These are phyloP conservation scores for Zychaea mexicana DNA, from an alignment of 371 early-diverging fungal genomes.

Conservation along the genomic window DNA sequence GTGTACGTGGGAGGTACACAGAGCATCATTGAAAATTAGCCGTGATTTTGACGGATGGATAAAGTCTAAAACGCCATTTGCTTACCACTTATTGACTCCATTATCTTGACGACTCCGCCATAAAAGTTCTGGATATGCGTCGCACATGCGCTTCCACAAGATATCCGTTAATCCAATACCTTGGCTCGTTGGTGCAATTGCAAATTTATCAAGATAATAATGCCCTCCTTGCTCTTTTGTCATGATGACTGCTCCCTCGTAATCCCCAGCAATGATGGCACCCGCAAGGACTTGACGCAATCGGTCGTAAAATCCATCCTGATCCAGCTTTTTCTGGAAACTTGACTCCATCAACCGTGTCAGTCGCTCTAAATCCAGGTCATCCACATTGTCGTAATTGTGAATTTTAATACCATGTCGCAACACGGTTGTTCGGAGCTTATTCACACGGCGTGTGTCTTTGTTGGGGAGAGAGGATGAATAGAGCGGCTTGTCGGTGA, in stretches of 20 bases:
- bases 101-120: constrained; percentile 92
- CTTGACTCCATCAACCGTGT: constrained; percentile 72
- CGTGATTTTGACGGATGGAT: neutral
- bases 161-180: constrained; percentile 95
- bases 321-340: constrained; percentile 72
- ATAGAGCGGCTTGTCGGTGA: constrained; percentile 55
- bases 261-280: constrained; percentile 89
- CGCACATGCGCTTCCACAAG: constrained; percentile 81
- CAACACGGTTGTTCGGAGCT: constrained; percentile 68
- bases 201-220: constrained; percentile 91
- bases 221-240: constrained; percentile 29
- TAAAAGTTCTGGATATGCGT: constrained; percentile 70
- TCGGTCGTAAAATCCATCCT: constrained; percentile 62
- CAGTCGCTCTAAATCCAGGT: constrained; percentile 59
- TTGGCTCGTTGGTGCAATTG: constrained; percentile 83
- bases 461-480: constrained; percentile 47
- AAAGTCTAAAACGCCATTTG: neutral
- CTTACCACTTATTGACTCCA: constrained; percentile 90
- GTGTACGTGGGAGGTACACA: no score
- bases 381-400: constrained; percentile 46
- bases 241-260: constrained; percentile 57
- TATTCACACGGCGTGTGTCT: constrained; percentile 30
- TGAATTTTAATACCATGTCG: constrained; percentile 76
- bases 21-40: neutral
- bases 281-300: constrained; percentile 54